Conservation (phyloP, 2,329 filamentous ascomycete species). For the Drechmeria coniospora region DNA sequence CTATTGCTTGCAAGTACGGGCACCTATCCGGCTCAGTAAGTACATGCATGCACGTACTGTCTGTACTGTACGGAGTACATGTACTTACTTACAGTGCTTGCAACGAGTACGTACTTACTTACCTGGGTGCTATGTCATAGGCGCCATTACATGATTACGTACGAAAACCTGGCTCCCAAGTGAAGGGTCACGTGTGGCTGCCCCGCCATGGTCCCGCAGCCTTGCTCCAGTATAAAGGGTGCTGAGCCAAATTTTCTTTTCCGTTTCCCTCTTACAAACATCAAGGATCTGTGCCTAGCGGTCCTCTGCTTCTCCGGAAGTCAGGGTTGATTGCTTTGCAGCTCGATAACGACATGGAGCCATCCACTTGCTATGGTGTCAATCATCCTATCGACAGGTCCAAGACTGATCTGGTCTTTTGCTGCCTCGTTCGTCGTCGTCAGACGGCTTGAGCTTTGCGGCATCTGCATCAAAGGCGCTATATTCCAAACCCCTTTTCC, state of each 20-base stretch:
- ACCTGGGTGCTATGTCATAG: no score
- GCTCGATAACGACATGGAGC: conserved; percentile 75
- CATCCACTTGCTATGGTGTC: conserved; percentile 60
- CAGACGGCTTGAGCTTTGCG: conserved; percentile 49
- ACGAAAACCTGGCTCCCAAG: no score
- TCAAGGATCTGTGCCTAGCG: conserved; percentile 74
- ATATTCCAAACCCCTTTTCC: conserved; percentile 86
- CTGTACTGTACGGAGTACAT: no score
- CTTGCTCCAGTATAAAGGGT: conserved; percentile 7
- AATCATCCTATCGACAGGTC: conserved; percentile 92
- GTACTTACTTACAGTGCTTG: no score
- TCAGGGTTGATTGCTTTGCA: conserved; percentile 68
- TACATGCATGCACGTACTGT: no score
- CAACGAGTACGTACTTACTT: no score
- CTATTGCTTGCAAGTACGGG: no score
- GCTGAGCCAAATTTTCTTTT: conserved; percentile 19
- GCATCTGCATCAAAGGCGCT: conserved; percentile 44
- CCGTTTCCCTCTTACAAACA: conserved; percentile 20
- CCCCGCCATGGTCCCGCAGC: neutral
- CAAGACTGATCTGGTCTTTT: conserved; percentile 56
- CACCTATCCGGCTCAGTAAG: no score
- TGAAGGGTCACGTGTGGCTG: conserved; percentile 1
- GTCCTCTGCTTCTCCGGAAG: conserved; percentile 42
- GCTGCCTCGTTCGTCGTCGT: conserved; percentile 51
- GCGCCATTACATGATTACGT: no score